Base-by-base conservation (phyloP, 169 alveolate species). In the Nephromyces sp. region DNA sequence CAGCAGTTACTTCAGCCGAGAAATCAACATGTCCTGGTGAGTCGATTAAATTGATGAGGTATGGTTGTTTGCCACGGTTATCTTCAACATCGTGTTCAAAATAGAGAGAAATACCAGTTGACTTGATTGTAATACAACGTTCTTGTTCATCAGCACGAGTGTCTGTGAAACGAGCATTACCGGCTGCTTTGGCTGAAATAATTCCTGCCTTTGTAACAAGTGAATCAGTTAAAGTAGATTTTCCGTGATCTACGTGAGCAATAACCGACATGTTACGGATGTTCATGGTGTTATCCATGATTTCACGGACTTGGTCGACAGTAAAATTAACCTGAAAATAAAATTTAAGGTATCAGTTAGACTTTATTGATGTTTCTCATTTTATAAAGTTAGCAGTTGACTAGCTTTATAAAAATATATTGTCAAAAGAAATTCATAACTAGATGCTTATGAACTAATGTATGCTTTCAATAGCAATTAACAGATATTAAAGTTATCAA, bases 21-120 rank as follows among this genome's bases (percentile, higher is more conserved):
- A 97, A 97, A 88, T 97, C 99, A 70, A 97, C 99, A 91, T 97
- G 99, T 32, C 99, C 99, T 52, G 99, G 99, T 6, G 99, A 96
- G 80, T 97, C 99, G 85, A 97, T 96, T 77, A 97, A 89, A 89
- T 97, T 97, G 83, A 97, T 95, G 57, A 97, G 91, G 85, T 89
- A 97, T 51, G 95, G 94, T 77, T 87, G 92, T 31, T 74, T 70
- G 30, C 92, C 93, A 33, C 73, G 75, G 77, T 91, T 70, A 68
- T 91, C 98, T 31, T 94, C 96, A 33, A 90, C 77, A 72, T 95
- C 98, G 71, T 90, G 96, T 84, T 96, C 98, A 87, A 94, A 97
- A 90, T 94, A 96, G 88, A 96, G 89, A 52, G 99, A 94, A 74
- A 97, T 96, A 67, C 99, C 99, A 3, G 99, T 97, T 32, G 99